These are phyloP conservation scores for Ophiostoma perfectum DNA, from an alignment of 2,329 filamentous ascomycete species.

Conservation along the genomic window DNA sequence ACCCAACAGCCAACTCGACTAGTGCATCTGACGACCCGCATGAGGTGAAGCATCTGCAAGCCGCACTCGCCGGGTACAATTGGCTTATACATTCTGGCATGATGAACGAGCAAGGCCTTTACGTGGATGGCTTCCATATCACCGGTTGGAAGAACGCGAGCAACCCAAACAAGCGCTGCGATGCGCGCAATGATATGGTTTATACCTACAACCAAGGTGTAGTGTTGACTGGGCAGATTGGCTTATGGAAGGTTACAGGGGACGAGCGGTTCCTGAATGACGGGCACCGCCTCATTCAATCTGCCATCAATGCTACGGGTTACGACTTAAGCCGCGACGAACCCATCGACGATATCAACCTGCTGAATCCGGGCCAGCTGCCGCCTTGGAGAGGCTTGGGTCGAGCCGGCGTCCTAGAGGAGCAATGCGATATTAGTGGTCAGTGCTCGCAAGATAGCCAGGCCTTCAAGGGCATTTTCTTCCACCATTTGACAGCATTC, in stretches of 20 bases:
- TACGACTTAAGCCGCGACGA: conserved; percentile 51
- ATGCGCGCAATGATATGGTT: conserved; percentile 78
- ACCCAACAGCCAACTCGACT: conserved; percentile 17
- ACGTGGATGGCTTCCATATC: conserved; percentile 86
- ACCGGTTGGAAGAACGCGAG: conserved; percentile 54
- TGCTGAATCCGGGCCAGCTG: conserved; percentile 35
- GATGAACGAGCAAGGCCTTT: conserved; percentile 69
- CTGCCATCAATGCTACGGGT: conserved; percentile 72
- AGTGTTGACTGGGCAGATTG: conserved; percentile 72
- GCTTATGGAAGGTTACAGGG: conserved; percentile 73
- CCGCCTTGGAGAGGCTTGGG: conserved; percentile 70
- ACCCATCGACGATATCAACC: conserved; percentile 39
- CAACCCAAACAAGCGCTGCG: conserved; percentile 66
- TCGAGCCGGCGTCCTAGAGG: conserved; percentile 73
- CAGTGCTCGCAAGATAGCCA: conserved; percentile 78
- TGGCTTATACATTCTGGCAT: conserved; percentile 80
- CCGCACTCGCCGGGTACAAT: conserved; percentile 69
- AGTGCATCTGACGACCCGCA: conserved; percentile 29
- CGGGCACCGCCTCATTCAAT: conserved; percentile 69
- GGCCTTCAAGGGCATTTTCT: conserved; percentile 93
- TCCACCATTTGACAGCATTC: conserved; percentile 78
- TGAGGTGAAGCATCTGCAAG: conserved; percentile 62
- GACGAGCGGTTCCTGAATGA: conserved; percentile 66
- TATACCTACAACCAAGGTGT: conserved; percentile 97
- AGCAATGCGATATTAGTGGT: conserved; percentile 69